Conservation (phyloP, 768 basidiomycete genomes). For the Tremella mesenterica region DNA sequence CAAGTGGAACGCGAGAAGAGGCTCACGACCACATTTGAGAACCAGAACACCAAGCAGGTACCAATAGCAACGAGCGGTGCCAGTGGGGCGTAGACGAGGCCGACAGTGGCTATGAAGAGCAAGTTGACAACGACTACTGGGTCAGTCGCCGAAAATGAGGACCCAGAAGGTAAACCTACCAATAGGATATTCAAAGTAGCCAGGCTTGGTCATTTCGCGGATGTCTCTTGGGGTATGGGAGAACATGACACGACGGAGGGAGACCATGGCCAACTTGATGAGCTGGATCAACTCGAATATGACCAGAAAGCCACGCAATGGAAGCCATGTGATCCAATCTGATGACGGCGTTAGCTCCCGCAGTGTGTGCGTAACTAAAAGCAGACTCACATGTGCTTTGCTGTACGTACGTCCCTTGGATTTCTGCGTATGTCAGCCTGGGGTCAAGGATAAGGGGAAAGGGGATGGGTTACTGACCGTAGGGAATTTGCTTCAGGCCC, state of each 20-base stretch:
- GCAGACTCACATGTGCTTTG: slow-evolving; percentile 49
- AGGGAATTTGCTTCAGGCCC: slow-evolving; percentile 34
- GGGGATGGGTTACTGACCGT: slow-evolving; percentile 20
- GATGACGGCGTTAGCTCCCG: slow-evolving; percentile 44
- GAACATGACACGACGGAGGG: slow-evolving; percentile 40
- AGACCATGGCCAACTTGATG: slow-evolving; percentile 61
- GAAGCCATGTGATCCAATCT: slow-evolving; percentile 90
- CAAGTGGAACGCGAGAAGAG: background rate
- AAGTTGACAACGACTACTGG: slow-evolving; percentile 44
- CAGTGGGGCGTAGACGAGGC: slow-evolving; percentile 83
- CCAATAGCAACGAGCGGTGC: slow-evolving; percentile 82
- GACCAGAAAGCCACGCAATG: slow-evolving; percentile 86
- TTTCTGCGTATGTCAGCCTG: slow-evolving; percentile 45
- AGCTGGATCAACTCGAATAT: slow-evolving; percentile 95
- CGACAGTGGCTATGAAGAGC: slow-evolving; percentile 89
- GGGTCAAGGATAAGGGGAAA: background rate
- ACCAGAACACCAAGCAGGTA: slow-evolving; percentile 77
- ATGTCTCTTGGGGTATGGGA: slow-evolving; percentile 45
- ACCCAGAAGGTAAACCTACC: slow-evolving; percentile 3
- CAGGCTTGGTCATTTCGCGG: slow-evolving; percentile 42
- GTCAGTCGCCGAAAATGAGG: slow-evolving; percentile 23
- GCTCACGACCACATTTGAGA: slow-evolving; percentile 41
- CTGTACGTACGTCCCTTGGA: slow-evolving; percentile 81
- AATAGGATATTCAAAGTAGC: slow-evolving; percentile 29
- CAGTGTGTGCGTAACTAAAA: background rate